Base-by-base conservation (phyloP, 352 stramenopile species). In the Phytopythium aichiense region DNA sequence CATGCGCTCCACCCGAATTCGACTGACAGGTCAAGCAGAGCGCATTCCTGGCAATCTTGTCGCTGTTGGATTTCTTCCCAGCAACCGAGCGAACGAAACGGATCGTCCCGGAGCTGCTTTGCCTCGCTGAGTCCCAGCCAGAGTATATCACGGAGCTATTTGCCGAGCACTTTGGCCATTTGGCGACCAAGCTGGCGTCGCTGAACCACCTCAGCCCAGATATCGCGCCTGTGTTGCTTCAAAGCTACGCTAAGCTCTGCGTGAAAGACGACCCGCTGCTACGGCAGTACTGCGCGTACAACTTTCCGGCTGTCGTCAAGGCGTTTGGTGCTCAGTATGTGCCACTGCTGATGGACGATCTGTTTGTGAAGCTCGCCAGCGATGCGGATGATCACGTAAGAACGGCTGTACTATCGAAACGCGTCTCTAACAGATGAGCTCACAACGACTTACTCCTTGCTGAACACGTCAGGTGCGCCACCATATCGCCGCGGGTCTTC, bases 221-320 rank as follows among this genome's bases (percentile, higher is more conserved):
- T 52, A 72, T 67, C 20, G 70, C 70, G 1, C 65, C 77, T 22
- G 66, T 74, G 12, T 74, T 92, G 43, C 67, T 91, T 15, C 74
- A 89, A 59, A 74, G 81, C 40, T 94, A 83, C 58, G 73, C 72
- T 7, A 79, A 76, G 42, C 71, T 94, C 18, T 86, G 80, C 54
- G 73, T 63, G 0, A 67, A 78, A 40, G 81, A 92, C 30, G 81
- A 91, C n/a, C 33, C 75, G n/a, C 58, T 79, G 20, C 64, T 89
- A 35, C 79, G 85, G 12, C 71, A 88, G 48, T 76, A 66, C 58
- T 91, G 81, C 38, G 85, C 85, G 1, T 92, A 84, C 65, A 94
- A 94, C 62, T 94, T 92, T 33, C 83, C 85, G 16, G 85, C 85
- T 1, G 69, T 89, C 22, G 79, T 94, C 16, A 84, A 92, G 61